These are phyloP conservation scores for Lepiota brunneoincarnata DNA, from an alignment of 768 basidiomycete species.

Conservation along the genomic window DNA sequence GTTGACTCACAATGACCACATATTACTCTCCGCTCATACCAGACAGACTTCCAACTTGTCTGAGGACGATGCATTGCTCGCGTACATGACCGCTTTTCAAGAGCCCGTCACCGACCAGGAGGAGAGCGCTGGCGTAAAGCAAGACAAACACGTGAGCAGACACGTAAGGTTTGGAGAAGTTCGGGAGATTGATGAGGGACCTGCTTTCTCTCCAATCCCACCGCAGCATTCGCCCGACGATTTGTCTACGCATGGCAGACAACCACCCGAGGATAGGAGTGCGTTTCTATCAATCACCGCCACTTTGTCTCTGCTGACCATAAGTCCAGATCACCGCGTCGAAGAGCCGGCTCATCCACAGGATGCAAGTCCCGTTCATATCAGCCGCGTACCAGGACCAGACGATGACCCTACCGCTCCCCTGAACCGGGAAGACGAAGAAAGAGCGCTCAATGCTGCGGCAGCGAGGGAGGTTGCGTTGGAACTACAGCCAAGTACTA, in stretches of 20 bases:
- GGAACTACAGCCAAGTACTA: constrained; percentile 48
- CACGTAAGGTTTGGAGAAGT: constrained; percentile 45
- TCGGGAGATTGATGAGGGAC: constrained; percentile 35
- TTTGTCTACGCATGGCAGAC: too few relatives aligned
- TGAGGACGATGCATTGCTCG: constrained; percentile 32
- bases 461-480: constrained; percentile 66
- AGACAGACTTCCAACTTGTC: constrained; percentile 18
- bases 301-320: too few relatives aligned
- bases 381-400: background rate
- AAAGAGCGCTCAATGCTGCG: constrained; percentile 57
- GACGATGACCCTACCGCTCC: constrained; percentile 24
- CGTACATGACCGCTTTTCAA: constrained; percentile 34
- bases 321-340: too few relatives aligned
- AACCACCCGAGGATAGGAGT: too few relatives aligned
- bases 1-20: background rate
- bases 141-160: constrained; percentile 24
- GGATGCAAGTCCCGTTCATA: too few relatives aligned
- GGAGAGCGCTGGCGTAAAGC: background rate
- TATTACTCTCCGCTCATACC: background rate
- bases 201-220: constrained; percentile 25
- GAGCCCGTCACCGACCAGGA: constrained; percentile 2
- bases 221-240: constrained; percentile 12
- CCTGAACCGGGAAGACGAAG: constrained; percentile 44
- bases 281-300: too few relatives aligned
- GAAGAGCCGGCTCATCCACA: too few relatives aligned